Percentiles rank a stretch among this genome's conserved stretches.
phyloP scores from a whole-genome alignment of 805 yeast species.

The Candida adriatica region DNA sequence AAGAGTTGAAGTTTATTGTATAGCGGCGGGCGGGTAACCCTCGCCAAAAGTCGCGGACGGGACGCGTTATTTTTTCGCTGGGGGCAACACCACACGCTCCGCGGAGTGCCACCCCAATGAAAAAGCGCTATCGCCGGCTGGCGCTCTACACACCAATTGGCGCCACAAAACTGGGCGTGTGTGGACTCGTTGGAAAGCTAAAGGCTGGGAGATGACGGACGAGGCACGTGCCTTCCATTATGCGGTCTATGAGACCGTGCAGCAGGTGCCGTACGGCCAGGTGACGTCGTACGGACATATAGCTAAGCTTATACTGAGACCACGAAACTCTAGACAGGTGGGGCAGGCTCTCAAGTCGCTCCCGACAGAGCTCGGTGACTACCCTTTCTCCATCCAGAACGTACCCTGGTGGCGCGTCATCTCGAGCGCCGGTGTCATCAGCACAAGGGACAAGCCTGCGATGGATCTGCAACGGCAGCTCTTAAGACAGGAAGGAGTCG shows the following conservation, averaged over 20 bases:
- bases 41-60: too few relatives aligned
- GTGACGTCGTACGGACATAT: conserved; percentile 76
- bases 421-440: conserved; percentile 54
- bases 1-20: too few relatives aligned
- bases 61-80: too few relatives aligned
- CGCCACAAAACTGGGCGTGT: background rate
- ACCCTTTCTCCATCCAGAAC: conserved; percentile 9
- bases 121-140: too few relatives aligned
- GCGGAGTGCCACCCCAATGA: too few relatives aligned
- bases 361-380: conserved; percentile 15
- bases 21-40: too few relatives aligned
- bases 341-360: conserved; percentile 62
- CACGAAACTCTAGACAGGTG: conserved; percentile 66
- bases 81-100: too few relatives aligned
- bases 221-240: conserved; percentile 52
- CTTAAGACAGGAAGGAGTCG: conserved; percentile 43
- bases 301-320: conserved; percentile 54
- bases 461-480: conserved; percentile 39
- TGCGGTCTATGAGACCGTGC: conserved; percentile 50
- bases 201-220: conserved; percentile 16
- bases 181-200: background rate
- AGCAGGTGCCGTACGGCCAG: conserved; percentile 50
- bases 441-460: conserved; percentile 40
- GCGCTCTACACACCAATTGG: too few relatives aligned
- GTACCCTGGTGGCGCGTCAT: conserved; percentile 71